phyloP scores from a whole-genome alignment of 345 rosid genomes.

The Noccaea caerulescens region DNA sequence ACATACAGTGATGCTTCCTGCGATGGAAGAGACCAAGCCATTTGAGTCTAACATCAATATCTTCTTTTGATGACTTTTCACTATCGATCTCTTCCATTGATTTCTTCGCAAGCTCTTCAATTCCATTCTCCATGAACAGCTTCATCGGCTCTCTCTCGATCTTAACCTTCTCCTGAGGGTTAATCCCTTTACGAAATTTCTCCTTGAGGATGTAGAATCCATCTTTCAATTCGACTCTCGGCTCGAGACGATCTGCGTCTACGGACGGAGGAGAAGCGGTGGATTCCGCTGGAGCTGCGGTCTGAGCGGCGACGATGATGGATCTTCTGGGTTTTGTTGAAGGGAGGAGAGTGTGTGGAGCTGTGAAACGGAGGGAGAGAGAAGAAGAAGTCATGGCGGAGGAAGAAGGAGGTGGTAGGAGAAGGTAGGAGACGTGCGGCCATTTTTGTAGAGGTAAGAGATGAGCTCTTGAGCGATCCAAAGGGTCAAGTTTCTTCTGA shows the following conservation, averaged over 20 bases:
- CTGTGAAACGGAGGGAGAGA: constrained; percentile 55
- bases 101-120: constrained; percentile 71
- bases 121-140: constrained; percentile 75
- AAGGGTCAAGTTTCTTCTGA: constrained; percentile 56
- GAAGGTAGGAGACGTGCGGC: constrained; percentile 38
- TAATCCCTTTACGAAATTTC: constrained; percentile 80
- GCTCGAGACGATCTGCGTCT: constrained; percentile 71
- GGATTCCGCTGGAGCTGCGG: constrained; percentile 45
- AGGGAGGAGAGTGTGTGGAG: constrained; percentile 43
- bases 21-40: constrained; percentile 98
- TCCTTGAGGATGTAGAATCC: constrained; percentile 85
- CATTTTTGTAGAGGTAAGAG: constrained; percentile 54
- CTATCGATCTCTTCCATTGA: constrained; percentile 79
- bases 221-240: constrained; percentile 75
- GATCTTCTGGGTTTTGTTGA: constrained; percentile 48
- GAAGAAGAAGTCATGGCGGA: constrained; percentile 45
- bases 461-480: constrained; percentile 55
- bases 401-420: constrained; percentile 9
- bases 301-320: constrained; percentile 49
- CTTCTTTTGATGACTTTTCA: constrained; percentile 65
- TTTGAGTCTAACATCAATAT: constrained; percentile 87
- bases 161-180: constrained; percentile 89
- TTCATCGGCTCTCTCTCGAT: constrained; percentile 86
- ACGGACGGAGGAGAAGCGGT: constrained; percentile 42
- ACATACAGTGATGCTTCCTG: constrained; percentile 85